These are phyloP conservation scores for Cryptococcus wingfieldii DNA, from an alignment of 1,284 basidiomycete genomes.

Conservation along the genomic window DNA sequence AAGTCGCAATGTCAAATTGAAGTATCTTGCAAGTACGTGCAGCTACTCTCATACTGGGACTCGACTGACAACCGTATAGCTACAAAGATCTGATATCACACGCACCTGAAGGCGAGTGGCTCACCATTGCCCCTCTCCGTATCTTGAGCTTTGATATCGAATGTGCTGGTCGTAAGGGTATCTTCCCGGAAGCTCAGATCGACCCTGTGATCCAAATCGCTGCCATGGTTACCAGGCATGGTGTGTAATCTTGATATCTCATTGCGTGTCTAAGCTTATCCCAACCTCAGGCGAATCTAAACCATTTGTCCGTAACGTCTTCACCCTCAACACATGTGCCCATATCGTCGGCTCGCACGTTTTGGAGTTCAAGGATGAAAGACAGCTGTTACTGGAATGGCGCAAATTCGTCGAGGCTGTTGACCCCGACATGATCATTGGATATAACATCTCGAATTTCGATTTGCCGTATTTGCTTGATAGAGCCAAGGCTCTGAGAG, in stretches of 20 bases:
- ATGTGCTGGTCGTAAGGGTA: constrained; percentile 90
- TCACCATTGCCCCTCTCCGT: constrained; percentile 79
- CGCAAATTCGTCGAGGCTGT: constrained; percentile 76
- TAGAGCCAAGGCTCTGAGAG: constrained; percentile 74
- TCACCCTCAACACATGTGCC: constrained; percentile 86
- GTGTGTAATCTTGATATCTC: constrained; percentile 49
- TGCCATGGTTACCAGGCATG: constrained; percentile 94
- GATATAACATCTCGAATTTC: constrained; percentile 87
- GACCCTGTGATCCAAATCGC: constrained; percentile 97
- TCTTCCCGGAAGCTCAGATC: constrained; percentile 80
- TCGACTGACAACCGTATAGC: constrained; percentile 49
- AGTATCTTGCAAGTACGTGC: constrained; percentile 64
- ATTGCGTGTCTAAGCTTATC: not conserved
- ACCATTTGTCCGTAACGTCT: constrained; percentile 93
- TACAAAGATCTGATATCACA: constrained; percentile 81
- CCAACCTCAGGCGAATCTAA: constrained; percentile 66
- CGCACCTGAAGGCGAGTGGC: constrained; percentile 82
- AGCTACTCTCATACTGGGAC: not conserved
- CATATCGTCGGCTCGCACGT: constrained; percentile 94
- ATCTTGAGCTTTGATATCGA: constrained; percentile 96
- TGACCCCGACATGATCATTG: constrained; percentile 89
- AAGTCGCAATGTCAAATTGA: constrained; percentile 83
- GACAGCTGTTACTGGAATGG: constrained; percentile 70
- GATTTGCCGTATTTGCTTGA: constrained; percentile 92
- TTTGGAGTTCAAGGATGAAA: constrained; percentile 73